Base-by-base conservation (phyloP, 2,329 filamentous ascomycete genomes). In the Chaetomiaceae sp. region DNA sequence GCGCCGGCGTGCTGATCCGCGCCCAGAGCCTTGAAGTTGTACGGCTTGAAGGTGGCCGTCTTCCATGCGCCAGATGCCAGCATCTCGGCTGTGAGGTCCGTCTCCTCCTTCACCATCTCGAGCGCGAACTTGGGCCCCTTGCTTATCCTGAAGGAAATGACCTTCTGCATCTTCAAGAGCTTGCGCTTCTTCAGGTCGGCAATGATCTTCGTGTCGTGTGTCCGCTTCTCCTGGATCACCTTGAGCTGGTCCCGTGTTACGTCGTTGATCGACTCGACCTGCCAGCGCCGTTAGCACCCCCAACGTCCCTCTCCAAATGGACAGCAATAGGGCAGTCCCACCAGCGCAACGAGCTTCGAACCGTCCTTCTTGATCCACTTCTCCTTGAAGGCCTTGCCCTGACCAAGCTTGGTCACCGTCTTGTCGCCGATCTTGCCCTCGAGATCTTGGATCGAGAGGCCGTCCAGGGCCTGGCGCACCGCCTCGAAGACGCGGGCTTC, bases 81-180 rank as follows among this genome's bases (percentile, higher is more conserved):
- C 87, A 99, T 96, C 51, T 99, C 93, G 46, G 84, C 86, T 10
- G 93, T 97, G 65, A 99, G 74, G 67, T 99, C 93, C 38, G 93
- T 96, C 71, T 95, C 89, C 73, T 97, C 91, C 70, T 95, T 89
- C 40, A 86, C 78, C 58, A 97, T 87, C 70, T 96, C 86, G 43
- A 87, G 81, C 38, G 90, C 88, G 66, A 90, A 99, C 69, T 95
- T 95, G 54, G 83, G 72, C 0, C 90, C 93, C 74, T 96, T 96
- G 54, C 75, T 74, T 54, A 95, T 83, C 60, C 81, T 86, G 78
- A 93, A 99, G 67, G 76, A 83, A 62, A 95, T 86, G 52, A 88
- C 81, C 74, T 96, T 97, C 61, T 89, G 83, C 64, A 89, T 76
- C 59, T 79, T 85, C 57, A 96, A 77, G 44, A 99, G 79, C 73